Evolutionary conservation across 306 rosid species (phyloP), one percentile per base, ranked within the genome.

Genomic region (Trifolium repens): DNA sequence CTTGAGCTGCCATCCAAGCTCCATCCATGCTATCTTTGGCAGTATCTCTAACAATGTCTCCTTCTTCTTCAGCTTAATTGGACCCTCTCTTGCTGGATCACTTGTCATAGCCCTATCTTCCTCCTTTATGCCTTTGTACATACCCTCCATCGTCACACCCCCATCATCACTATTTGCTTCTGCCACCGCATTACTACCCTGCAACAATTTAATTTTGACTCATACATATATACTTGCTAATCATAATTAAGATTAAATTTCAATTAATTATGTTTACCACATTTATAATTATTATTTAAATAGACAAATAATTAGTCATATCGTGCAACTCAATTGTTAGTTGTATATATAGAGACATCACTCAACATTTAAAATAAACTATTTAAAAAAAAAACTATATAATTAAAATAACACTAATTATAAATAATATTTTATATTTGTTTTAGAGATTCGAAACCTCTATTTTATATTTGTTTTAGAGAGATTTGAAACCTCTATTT

Each of bases 11-110:
- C 2, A 35, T 37, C 86, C 80, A 82, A 37, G 79, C 74, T 59
- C 80, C 86, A 82, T 82, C 82, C 80, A 80, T 49, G 42, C 77
- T 63, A 4, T 65, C 72, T 67, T 78, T 82, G 2, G 83, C 81
- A 30, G 63, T 76, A 3, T 78, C 87, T 22, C 67, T 69, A 14
- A 69, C 84, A 11, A 53, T 67, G 8, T 85, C 61, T 24, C 79
- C 75, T 27, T 11, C 63, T 17, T 82, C 87, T 19, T 44, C 84
- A 0, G 71, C 81, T 73, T 79, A 17, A 39, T 13, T 3, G 76
- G 61, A 10, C 67, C 79, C 9, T 82, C 85, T 60, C 27, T 78
- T 34, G 49, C 76, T 35, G 42, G 44, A 8, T 75, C 79, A 15
- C 34, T 69, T 2, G 44, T 40, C 81, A 50, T 64, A 9, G 22